Evolutionary conservation across 108 stramenopile genomes (phyloP).

Genomic region (Schizochytrium sp.): DNA sequence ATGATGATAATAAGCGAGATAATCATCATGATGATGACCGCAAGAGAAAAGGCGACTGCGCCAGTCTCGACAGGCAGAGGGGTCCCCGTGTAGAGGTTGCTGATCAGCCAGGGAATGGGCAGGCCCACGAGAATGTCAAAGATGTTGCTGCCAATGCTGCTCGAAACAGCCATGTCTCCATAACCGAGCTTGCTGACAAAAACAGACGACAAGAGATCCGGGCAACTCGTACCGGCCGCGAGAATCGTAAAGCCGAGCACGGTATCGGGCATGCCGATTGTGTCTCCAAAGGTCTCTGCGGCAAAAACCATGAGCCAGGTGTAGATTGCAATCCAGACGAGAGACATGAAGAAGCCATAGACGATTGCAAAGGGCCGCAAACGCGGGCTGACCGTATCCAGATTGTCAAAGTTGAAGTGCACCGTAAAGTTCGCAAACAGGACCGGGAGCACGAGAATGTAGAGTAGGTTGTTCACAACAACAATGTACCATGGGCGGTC

Average conservation of each 20-base stretch:
- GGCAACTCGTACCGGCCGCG: slow-evolving; percentile 63
- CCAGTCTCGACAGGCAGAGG: neutral
- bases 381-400: neutral
- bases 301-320: slow-evolving; percentile 16
- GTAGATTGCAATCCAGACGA: neutral
- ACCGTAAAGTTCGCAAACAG: neutral
- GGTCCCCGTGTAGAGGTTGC: neutral
- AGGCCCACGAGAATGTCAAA: slow-evolving; percentile 25
- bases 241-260: slow-evolving; percentile 66
- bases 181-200: neutral
- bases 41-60: neutral
- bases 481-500: neutral
- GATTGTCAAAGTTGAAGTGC: neutral
- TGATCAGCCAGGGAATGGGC: neutral
- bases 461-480: neutral
- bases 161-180: slow-evolving; percentile 23
- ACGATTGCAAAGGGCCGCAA: neutral
- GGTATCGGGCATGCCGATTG: slow-evolving; percentile 50
- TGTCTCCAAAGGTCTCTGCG: slow-evolving; percentile 9
- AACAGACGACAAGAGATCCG: slow-evolving; percentile 27
- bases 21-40: neutral
- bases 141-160: slow-evolving; percentile 18
- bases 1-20: slow-evolving; percentile 16
- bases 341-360: slow-evolving; percentile 5
- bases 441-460: neutral